Evolutionary conservation across 2,329 filamentous ascomycete species (phyloP), one percentile per base, ranked within the genome.

Genomic region (Furcasterigmium sp.): DNA sequence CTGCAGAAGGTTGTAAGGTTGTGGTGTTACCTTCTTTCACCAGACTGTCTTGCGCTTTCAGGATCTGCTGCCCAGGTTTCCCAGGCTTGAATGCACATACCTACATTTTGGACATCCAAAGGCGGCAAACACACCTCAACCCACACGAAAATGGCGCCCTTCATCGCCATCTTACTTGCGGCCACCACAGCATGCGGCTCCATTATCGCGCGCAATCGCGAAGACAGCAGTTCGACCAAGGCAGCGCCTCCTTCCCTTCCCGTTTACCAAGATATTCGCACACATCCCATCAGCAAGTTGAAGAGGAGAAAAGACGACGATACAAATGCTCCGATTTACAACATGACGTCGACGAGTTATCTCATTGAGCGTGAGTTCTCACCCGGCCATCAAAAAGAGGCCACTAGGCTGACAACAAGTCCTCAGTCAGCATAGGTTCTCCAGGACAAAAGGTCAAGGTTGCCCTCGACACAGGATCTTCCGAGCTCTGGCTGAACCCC

Each of bases 401-500:
- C n/a, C n/a, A n/a, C n/a, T n/a, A n/a, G n/a, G n/a, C n/a, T 26
- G 41, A 41, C 46, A 15, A 10, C 9, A 19, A 15, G 10, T 41
- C 20, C 15, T 17, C 19, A 50, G 48, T 50, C 13, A 20, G 35
- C 15, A 41, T 50, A 36, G 71, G 71, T 21, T 63, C 59, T 1
- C 63, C 67, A 5, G 54, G 59, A 1, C 71, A 75, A 48, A 58
- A 52, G 10, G 57, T 75, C 28, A 65, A 68, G 10, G 68, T 75
- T 28, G 62, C 74, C 29, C 61, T 75, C 43, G 72, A 75, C 46
- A 75, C 72, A 1, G 75, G 75, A 14, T 78, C 75, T 5, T 70
- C 69, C 48, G 72, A 76, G 53, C 65, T 78, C 8, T 78, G 75
- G 75, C 70, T 77, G 35, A 74, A 78, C 46, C 73, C 75, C 1